A percentile compares a stretch with the other conserved stretches of the same genome.
phyloP scores from a whole-genome alignment of 495 filamentous ascomycete genomes.

The Lophiotrema nucula region DNA sequence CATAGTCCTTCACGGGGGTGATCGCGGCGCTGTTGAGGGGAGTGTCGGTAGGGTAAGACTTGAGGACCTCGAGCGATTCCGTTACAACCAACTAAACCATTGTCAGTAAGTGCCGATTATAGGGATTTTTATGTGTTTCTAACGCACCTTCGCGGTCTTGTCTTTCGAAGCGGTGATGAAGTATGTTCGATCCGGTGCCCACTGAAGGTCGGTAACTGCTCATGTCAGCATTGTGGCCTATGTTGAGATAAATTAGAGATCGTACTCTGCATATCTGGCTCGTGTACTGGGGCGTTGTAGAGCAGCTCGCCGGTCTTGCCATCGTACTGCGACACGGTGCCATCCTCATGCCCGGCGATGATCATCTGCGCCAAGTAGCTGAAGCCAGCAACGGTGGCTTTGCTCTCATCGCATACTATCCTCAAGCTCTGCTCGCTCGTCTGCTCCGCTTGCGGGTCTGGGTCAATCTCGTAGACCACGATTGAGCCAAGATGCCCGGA shows the following conservation, averaged over 20 bases:
- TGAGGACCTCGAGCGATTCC: constrained; percentile 82
- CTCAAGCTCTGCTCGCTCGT: constrained; percentile 73
- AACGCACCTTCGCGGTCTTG: constrained; percentile 82
- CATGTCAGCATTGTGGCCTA: neutral
- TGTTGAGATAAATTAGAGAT: neutral
- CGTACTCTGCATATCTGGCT: constrained; percentile 61
- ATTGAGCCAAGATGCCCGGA: constrained; percentile 93
- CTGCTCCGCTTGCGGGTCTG: constrained; percentile 79
- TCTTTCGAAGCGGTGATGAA: constrained; percentile 98
- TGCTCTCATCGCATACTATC: constrained; percentile 90
- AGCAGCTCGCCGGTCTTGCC: constrained; percentile 85
- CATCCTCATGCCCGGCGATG: constrained; percentile 96
- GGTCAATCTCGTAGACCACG: constrained; percentile 79
- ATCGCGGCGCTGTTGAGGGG: constrained; percentile 93
- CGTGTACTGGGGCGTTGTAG: constrained; percentile 76
- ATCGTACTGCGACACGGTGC: constrained; percentile 90
- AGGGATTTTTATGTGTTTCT: neutral
- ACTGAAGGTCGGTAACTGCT: constrained; percentile 86
- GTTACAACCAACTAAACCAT: constrained; percentile 66
- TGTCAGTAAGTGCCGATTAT: neutral
- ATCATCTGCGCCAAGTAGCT: constrained; percentile 90
- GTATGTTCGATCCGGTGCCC: constrained; percentile 88
- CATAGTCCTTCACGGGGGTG: constrained; percentile 91
- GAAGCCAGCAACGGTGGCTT: constrained; percentile 96
- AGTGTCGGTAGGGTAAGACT: constrained; percentile 91